Conservation (phyloP, 768 basidiomycete genomes). For the Russula ochroleuca region DNA sequence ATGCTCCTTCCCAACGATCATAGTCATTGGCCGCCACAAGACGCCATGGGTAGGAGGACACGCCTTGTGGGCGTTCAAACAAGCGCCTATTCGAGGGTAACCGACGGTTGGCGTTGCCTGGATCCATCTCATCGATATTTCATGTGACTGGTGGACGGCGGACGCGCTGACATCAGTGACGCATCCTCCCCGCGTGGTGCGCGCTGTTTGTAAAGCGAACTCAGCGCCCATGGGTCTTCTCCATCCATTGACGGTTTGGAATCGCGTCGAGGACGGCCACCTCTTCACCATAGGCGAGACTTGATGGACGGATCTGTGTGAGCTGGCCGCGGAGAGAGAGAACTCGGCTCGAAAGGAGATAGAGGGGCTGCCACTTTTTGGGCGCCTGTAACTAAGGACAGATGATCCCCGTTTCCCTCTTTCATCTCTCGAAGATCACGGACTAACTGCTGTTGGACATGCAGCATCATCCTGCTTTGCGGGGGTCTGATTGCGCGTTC, state of each 20-base stretch:
- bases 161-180: background rate
- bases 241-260: background rate
- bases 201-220: conserved; percentile 5
- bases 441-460: background rate
- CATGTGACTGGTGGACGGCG: no score
- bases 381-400: background rate
- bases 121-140: background rate
- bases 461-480: background rate
- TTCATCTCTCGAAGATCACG: background rate
- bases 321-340: background rate
- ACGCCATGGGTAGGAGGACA: background rate
- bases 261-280: background rate
- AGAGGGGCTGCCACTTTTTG: background rate
- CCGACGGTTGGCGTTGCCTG: background rate
- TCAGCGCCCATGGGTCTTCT: background rate
- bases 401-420: background rate
- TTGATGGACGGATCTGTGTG: background rate
- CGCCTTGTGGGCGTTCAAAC: background rate
- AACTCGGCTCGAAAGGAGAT: background rate
- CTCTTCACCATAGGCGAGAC: background rate
- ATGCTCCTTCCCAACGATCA: background rate
- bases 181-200: background rate
- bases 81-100: background rate
- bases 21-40: background rate
- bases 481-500: no score